Evolutionary conservation across 2,329 filamentous ascomycete species (phyloP), one percentile per base, ranked within the genome.

Genomic region (Epichloe festucae): DNA sequence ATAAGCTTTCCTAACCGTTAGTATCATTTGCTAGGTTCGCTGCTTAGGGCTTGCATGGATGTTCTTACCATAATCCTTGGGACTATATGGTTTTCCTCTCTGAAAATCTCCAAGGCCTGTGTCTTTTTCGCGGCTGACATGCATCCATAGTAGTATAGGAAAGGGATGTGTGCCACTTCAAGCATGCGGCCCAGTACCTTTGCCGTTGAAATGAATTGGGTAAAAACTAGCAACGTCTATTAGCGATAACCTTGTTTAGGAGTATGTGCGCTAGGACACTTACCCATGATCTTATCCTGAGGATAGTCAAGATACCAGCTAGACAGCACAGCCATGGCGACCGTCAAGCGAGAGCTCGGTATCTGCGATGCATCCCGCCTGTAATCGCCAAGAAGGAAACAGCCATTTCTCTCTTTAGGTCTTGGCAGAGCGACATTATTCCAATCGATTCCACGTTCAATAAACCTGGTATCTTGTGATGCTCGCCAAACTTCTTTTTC

Each of bases 281-380:
- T 55, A 69, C 69, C 58, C 15, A 73, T 67, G 3, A 69, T 68
- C 54, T 71, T 72, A 58, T 72, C 68, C 0, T 63, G 45, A 0
- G 68, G 68, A 0, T 53, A 52, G 0, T 65, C 58, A 0, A 38
- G 1, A 21, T 59, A 53, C 69, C 69, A 71, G 1, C 60, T 58
- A 1, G 62, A 21, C 1, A 69, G 54, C 0, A 68, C 58, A 3
- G 63, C 58, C 55, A 67, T 63, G 0, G 65, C 56, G 0, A 59
- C 62, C 0, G 60, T 61, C 0, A 66, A 47, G 53, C 71, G 70
- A 1, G 67, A 57, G 14, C 67, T 65, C 0, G 61, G 55, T 0
- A 60, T 50, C 5, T 60, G 45, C 6, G 35, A 46, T 12, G 55
- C 21, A 0, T 54, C 42, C 0, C 38, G 12, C 0, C 56, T 6